phyloP scores from a whole-genome alignment of 2,329 filamentous ascomycete genomes.

The Fusarium verrucosum region DNA sequence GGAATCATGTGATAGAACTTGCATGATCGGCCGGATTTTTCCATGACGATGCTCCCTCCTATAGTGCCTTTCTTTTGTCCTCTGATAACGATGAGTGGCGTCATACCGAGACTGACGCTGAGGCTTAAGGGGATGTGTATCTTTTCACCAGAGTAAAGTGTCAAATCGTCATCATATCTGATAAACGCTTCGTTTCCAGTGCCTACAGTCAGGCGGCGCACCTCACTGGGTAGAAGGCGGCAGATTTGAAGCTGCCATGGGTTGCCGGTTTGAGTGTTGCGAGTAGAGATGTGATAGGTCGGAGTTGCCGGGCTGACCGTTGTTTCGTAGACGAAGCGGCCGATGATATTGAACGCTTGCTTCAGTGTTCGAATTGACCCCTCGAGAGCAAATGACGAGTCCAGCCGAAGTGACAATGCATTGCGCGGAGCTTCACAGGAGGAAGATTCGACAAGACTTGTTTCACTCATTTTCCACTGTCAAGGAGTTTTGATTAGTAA shows the following conservation, averaged over 20 bases:
- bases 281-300: background rate
- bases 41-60: background rate
- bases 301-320: background rate
- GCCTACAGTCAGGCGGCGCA: background rate
- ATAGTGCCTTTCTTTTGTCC: background rate
- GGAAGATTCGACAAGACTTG: background rate
- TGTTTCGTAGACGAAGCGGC: background rate
- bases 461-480: background rate
- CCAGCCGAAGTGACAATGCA: background rate
- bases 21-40: background rate
- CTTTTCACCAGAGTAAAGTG: background rate
- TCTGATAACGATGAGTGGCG: background rate
- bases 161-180: background rate
- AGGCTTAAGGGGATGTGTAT: background rate
- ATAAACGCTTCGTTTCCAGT: background rate
- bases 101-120: background rate
- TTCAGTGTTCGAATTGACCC: background rate
- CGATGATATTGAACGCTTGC: background rate
- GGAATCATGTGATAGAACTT: background rate
- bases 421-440: background rate
- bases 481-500: accelerated
- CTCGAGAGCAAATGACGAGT: background rate
- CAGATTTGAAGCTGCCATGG: background rate
- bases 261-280: background rate
- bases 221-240: background rate